phyloP scores from a whole-genome alignment of 208 protist species.

The Acanthamoeba triangularis region DNA sequence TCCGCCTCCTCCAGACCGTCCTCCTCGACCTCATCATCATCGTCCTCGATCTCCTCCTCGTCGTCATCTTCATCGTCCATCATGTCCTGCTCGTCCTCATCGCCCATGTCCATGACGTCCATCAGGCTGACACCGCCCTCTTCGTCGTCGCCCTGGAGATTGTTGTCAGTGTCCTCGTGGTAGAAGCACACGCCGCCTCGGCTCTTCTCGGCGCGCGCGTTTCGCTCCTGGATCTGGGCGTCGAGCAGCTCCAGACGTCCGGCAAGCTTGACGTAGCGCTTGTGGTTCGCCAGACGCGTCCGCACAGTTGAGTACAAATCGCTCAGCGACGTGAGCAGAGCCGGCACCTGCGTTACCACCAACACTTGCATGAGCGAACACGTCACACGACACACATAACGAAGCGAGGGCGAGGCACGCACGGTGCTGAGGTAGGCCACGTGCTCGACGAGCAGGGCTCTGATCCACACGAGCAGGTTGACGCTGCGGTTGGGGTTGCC shows the following conservation, averaged over 20 bases:
- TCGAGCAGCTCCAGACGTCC: constrained; percentile 42
- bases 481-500: constrained; percentile 56
- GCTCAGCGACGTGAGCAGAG: neutral
- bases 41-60: constrained; percentile 61
- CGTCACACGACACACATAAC: neutral
- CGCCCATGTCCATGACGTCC: constrained; percentile 18
- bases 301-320: neutral
- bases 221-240: constrained; percentile 34
- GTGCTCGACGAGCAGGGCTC: constrained; percentile 49
- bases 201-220: neutral
- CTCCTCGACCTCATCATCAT: neutral
- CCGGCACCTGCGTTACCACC: neutral
- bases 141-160: neutral
- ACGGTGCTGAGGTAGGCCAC: constrained; percentile 55
- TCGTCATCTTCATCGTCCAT: constrained; percentile 37
- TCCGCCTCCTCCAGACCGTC: neutral
- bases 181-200: neutral
- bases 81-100: neutral
- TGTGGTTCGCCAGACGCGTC: constrained; percentile 26
- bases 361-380: neutral
- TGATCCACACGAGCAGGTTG: constrained; percentile 12
- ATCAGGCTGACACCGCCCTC: neutral
- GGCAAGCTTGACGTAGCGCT: constrained; percentile 53
- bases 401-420: neutral
- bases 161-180: neutral